phyloP scores from a whole-genome alignment of 2,329 filamentous ascomycete species.

The Aspergillus eucalypticola region DNA sequence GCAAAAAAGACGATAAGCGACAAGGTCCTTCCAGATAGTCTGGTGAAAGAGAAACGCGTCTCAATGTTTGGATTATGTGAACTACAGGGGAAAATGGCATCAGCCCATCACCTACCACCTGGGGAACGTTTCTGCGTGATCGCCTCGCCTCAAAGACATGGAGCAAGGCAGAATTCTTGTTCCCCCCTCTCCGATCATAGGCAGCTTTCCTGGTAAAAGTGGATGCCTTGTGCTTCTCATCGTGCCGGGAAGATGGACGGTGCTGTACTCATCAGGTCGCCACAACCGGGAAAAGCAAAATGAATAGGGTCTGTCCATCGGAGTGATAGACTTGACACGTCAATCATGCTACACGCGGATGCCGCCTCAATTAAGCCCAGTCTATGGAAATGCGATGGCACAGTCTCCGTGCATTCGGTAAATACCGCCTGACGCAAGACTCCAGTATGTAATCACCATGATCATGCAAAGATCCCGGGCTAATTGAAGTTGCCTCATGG shows the following conservation, averaged over 20 bases:
- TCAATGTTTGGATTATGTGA: neutral
- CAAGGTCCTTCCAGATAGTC: no score
- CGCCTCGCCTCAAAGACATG: neutral
- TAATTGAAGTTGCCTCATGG: neutral
- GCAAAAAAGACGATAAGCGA: neutral
- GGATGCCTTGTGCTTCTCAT: neutral
- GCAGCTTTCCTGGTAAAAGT: neutral
- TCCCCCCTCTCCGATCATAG: neutral
- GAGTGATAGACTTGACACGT: constrained; percentile 19
- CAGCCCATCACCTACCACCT: neutral
- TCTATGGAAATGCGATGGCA: constrained; percentile 17
- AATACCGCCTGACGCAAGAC: constrained; percentile 1
- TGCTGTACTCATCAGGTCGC: neutral
- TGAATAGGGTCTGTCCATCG: neutral
- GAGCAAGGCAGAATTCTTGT: neutral
- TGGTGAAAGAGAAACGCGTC: neutral
- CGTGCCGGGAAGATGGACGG: neutral
- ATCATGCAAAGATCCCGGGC: constrained; percentile 6
- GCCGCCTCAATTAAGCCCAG: constrained; percentile 7
- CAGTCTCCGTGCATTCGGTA: constrained; percentile 17
- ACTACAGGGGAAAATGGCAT: neutral
- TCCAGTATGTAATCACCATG: constrained; percentile 3
- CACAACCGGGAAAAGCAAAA: neutral
- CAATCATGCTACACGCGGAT: constrained; percentile 13
- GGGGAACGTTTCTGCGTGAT: neutral